phyloP scores from a whole-genome alignment of 148 eudicot genomes.

The Rhododendron griersonianum region DNA sequence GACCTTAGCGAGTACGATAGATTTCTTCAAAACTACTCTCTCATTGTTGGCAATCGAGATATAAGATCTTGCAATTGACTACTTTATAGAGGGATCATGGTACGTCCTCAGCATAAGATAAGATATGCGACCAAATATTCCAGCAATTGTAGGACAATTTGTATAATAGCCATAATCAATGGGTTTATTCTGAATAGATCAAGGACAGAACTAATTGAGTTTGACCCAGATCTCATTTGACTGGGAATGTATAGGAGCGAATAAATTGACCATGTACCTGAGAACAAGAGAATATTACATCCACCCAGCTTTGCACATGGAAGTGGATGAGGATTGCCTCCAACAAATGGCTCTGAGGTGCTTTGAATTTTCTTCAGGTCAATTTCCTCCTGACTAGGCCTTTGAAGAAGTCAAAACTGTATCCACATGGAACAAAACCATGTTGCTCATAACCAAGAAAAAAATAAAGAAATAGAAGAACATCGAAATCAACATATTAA shows the following conservation, averaged over 20 bases:
- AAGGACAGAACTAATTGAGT: background rate
- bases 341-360: background rate
- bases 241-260: background rate
- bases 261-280: background rate
- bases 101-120: background rate
- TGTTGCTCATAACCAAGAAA: background rate
- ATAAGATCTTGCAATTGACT: background rate
- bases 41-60: background rate
- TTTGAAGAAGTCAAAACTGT: constrained; percentile 94
- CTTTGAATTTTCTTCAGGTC: constrained; percentile 27
- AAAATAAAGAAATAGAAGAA: background rate
- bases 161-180: background rate
- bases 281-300: background rate
- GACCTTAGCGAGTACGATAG: background rate
- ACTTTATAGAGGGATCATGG: background rate
- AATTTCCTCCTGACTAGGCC: constrained; percentile 77
- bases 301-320: background rate
- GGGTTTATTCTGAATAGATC: background rate
- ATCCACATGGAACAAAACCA: constrained; percentile 15
- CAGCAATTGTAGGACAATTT: background rate
- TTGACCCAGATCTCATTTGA: constrained; percentile 5
- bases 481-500: background rate
- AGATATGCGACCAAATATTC: background rate
- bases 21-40: background rate
- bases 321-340: background rate